Evolutionary conservation across 805 yeast genomes (phyloP), one percentile per base, ranked within the genome.

Genomic region (Metschnikowia lochheadii): DNA sequence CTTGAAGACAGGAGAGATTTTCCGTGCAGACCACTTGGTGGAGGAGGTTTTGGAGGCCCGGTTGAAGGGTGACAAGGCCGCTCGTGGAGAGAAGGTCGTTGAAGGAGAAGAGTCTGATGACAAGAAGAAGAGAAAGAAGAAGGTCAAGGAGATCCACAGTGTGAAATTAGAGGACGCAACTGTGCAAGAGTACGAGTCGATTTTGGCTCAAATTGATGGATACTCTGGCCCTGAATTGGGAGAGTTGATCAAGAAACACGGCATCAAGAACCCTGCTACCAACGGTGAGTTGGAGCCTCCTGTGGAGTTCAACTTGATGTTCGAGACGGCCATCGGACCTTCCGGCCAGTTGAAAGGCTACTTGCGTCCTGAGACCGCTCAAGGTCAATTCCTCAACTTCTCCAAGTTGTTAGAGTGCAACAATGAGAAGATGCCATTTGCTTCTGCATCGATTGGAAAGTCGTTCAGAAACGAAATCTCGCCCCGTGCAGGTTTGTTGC

Each of bases 321-420:
- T 94, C 68, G 98, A 92, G 75, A 94, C 99, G 52, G 96, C 96
- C 51, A 95, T 94, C 69, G 99, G 99, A 49, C 99, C 99, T 54
- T 88, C 97, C 48, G 99, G 99, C 64, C 89, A 85, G 68, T 75
- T 91, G 69, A 91, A 88, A 77, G 99, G 99, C 59, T 94, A 81
- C 74, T 75, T 94, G 66, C 85, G 99, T 73, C 99, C 99, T 54
- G 99, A 94, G 77, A 94, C 99, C 56, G 99, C 99, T 23, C 99
- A 94, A 79, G 99, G 99, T 65, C 99, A 94, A 76, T 94, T 94
- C 70, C 79, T 94, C 67, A 94, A 94, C 80, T 94, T 94, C 76
- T 82, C 83, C 77, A 95, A 92, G 73, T 79, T 94, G 64, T 81
- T 89, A 63, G 99, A 94, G 65, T 88, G 84, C 79, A 94, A 94